Conservation (phyloP, 2,329 filamentous ascomycete species). For the Sphaerulina musiva region DNA sequence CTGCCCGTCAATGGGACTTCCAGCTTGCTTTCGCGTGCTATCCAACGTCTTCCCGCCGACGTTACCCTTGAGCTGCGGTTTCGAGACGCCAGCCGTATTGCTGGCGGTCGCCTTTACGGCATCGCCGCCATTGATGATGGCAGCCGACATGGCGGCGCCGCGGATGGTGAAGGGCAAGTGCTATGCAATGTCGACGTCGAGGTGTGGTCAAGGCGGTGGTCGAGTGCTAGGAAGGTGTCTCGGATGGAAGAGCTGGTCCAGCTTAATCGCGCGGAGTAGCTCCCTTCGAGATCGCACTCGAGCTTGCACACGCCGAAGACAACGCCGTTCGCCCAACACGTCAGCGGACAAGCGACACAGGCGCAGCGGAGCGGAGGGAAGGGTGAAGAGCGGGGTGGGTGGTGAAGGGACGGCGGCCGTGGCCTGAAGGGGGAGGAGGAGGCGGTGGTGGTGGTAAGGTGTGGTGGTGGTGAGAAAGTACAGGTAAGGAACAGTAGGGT, state of each 20-base stretch:
- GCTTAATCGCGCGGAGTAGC: neutral
- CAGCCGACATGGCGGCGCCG: conserved; percentile 26
- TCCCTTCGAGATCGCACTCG: neutral
- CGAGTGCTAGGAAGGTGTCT: neutral
- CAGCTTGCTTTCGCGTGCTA: conserved; percentile 49
- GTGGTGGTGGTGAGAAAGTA: neutral
- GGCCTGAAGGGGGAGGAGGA: neutral
- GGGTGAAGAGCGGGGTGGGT: neutral
- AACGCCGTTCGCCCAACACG: conserved; percentile 1
- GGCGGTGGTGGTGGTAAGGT: too few species aligned
- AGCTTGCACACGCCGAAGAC: neutral
- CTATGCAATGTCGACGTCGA: conserved; percentile 7
- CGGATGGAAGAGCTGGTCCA: neutral
- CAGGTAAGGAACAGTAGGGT: neutral
- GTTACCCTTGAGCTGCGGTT: conserved; percentile 47
- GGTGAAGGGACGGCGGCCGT: neutral
- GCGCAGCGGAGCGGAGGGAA: too few species aligned
- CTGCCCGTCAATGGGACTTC: conserved; percentile 49
- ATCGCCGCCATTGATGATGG: conserved; percentile 28
- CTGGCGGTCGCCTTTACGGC: conserved; percentile 15
- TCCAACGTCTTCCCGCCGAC: conserved; percentile 48
- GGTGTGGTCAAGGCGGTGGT: neutral
- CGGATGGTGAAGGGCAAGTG: conserved; percentile 13
- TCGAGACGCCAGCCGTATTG: conserved; percentile 14
- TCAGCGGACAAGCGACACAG: neutral